phyloP scores from a whole-genome alignment of 1,284 basidiomycete species.

The Porodaedalea pini region DNA sequence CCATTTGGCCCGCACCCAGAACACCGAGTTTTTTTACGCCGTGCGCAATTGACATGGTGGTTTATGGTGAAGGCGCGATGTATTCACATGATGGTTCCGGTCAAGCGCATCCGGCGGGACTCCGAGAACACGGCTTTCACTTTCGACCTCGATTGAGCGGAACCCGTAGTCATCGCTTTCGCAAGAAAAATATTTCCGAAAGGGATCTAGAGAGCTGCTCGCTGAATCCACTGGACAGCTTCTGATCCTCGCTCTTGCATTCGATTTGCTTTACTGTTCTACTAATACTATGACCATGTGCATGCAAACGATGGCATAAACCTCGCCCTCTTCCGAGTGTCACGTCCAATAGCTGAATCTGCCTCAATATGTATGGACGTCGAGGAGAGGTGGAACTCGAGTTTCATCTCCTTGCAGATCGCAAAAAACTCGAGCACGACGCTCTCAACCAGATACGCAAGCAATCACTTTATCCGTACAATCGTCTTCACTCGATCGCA shows the following conservation, averaged over 20 bases:
- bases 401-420: background rate
- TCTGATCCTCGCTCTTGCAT: too few species aligned
- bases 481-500: slow-evolving; percentile 80
- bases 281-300: too few species aligned
- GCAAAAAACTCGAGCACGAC: slow-evolving; percentile 19
- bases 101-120: background rate
- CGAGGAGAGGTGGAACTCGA: background rate
- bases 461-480: slow-evolving; percentile 75
- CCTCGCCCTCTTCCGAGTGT: background rate
- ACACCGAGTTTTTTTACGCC: slow-evolving; percentile 69
- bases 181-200: too few species aligned
- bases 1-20: slow-evolving; percentile 86
- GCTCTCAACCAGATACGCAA: slow-evolving; percentile 51
- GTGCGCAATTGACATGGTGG: slow-evolving; percentile 53
- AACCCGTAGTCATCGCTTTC: too few species aligned
- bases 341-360: background rate
- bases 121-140: background rate
- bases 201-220: too few species aligned
- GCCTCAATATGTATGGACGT: background rate
- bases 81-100: slow-evolving; percentile 7
- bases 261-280: too few species aligned
- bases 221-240: too few species aligned
- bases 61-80: background rate
- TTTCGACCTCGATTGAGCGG: too few species aligned
- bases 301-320: too few species aligned